Evolutionary conservation across 192 early-diverging fungal genomes (phyloP).

Genomic region (Coemansia sp.): DNA sequence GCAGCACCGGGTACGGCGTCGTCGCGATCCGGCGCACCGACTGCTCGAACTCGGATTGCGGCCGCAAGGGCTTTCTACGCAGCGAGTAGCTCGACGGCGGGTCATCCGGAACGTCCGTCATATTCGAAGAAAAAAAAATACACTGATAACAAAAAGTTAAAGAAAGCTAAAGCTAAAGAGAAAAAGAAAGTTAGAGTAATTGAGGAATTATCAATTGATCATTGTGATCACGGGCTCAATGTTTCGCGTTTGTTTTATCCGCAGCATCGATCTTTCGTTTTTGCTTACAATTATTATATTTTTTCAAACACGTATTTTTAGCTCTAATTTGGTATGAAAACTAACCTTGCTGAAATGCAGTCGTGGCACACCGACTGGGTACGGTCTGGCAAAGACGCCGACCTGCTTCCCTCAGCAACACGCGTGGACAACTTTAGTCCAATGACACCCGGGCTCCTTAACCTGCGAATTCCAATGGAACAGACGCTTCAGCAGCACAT

Average conservation of each 20-base stretch:
- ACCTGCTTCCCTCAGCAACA: slow-evolving; percentile 1
- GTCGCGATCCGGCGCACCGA: neutral
- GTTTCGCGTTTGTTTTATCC: too few species aligned
- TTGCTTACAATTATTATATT: too few species aligned
- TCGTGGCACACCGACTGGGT: slow-evolving; percentile 35
- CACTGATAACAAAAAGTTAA: neutral
- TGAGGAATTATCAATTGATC: too few species aligned
- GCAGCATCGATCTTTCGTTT: too few species aligned
- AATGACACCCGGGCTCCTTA: slow-evolving; percentile 20
- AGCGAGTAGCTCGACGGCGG: slow-evolving; percentile 47
- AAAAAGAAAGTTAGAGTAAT: too few species aligned
- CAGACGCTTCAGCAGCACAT: slow-evolving; percentile 7
- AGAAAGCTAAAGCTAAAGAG: neutral
- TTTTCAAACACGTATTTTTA: too few species aligned
- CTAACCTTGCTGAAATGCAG: slow-evolving; percentile 30
- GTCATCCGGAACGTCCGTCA: slow-evolving; percentile 1
- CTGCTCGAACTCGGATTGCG: slow-evolving; percentile 2
- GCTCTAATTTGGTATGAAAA: slow-evolving; percentile 20
- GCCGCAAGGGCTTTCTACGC: slow-evolving; percentile 1
- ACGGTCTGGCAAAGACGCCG: slow-evolving; percentile 16
- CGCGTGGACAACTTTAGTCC: slow-evolving; percentile 9
- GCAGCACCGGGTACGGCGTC: slow-evolving; percentile 20
- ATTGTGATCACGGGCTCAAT: too few species aligned
- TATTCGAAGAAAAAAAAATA: neutral
- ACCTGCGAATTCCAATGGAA: slow-evolving; percentile 31